A percentile compares a stretch with the other conserved stretches of the same genome.
Conservation (phyloP, 208 protist species). For the Naegleria lovaniensis region DNA sequence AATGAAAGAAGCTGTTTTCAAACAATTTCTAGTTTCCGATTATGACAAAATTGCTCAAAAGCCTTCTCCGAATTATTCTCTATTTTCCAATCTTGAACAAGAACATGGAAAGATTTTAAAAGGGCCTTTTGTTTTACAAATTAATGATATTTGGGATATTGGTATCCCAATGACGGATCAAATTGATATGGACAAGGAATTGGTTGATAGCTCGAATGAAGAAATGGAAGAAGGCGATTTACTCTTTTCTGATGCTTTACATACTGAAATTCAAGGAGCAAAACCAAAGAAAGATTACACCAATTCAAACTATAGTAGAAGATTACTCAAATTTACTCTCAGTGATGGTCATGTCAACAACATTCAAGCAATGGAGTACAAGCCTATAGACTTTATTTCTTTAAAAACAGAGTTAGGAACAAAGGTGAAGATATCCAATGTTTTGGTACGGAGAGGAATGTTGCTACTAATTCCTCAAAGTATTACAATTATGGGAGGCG, state of each 20-base stretch:
- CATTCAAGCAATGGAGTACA: background rate
- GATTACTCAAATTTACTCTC: background rate
- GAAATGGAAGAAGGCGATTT: background rate
- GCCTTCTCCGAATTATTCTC: background rate
- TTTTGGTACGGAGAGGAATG: background rate
- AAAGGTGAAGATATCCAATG: background rate
- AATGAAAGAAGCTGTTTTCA: background rate
- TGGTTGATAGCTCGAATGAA: background rate
- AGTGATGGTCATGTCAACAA: background rate
- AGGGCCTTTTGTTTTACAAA: background rate
- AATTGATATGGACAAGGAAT: background rate
- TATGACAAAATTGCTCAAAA: background rate
- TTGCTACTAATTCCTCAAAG: background rate
- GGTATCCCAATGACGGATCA: background rate
- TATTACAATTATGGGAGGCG: background rate
- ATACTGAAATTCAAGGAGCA: background rate
- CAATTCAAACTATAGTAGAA: background rate
- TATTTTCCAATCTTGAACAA: background rate
- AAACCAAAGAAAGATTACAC: background rate
- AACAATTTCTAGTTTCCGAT: background rate
- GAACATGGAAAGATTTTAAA: background rate
- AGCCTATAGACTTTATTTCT: background rate
- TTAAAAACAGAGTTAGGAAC: background rate
- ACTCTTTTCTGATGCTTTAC: background rate
- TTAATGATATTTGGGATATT: slow-evolving; percentile 5